Evolutionary conservation across 352 stramenopile species (phyloP), one percentile per base, ranked within the genome.

Genomic region (Phytopythium ostracodes): DNA sequence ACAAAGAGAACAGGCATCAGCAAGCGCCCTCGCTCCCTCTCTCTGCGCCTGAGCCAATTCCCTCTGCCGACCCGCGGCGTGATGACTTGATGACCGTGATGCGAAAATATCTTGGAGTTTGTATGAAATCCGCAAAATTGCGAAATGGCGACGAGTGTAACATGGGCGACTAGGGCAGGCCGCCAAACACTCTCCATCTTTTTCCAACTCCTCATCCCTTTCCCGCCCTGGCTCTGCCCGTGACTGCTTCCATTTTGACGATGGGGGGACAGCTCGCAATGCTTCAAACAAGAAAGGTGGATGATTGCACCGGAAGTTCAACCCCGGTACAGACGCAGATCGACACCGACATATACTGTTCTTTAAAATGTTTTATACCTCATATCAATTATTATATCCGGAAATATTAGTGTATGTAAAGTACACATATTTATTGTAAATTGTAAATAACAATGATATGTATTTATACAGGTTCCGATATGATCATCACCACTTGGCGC

Each of bases 291-390:
- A 14, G 33, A 14, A 38, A 56, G 51, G 33, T 43, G 51, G 51
- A 58, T 58, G 52, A 58, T 29, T 33, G 52, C 52, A 58, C 52
- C 52, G 52, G 52, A 58, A 58, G 52, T 58, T 58, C 52, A 58
- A 58, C 29, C 29, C 1, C 6, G 1, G n/a, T 29, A 43, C 43
- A 29, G 35, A n/a, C 27, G 22, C 46, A 33, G 40, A 46, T 33
- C 29, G 29, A 33, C 29, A 8, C 29, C 29, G 29, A 7, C 29
- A 33, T 33, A 33, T 33, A 7, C n/a, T n/a, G 29, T 33, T 33
- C 29, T 38, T 38, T 5, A 38, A 11, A 52, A 4, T 20, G 9
- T 10, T n/a, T 52, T 17, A 52, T 29, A 29, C 9, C 24, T n/a
- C 24, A 25, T 49, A 49, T 25, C 43, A 49, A 49, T 25, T 9